Evolutionary conservation across 768 basidiomycete species (phyloP), one percentile per base, ranked within the genome.

Genomic region (Suillus fuscotomentosus): DNA sequence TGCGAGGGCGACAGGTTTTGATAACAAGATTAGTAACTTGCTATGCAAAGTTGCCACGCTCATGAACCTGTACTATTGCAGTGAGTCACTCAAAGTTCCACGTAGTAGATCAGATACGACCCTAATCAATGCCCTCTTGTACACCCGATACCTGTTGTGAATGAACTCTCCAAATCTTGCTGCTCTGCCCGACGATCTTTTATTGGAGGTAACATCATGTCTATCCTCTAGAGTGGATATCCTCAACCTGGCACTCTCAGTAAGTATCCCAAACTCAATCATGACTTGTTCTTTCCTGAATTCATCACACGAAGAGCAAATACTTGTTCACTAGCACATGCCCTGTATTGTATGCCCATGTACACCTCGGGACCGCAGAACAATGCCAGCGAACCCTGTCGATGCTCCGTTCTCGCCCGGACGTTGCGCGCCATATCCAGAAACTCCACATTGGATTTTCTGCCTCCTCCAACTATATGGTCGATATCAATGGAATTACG

Each of bases 391-490:
- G 73, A 14, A 92, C 91, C 0, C 81, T 92, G 43, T 71, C 72
- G 27, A 91, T 93, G 91, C 86, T 93, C 39, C 69, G 70, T 63
- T 72, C 72, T 15, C 79, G 79, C 10, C 83, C 83, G 1, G 80
- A 81, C 53, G 83, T 91, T 55, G 86, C 91, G 1, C 84, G 90
- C 24, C 91, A 92, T 70, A 84, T 92, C 47, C 84, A 83, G 38
- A 80, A 83, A 61, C 83, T 93, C 20, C 67, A 81, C 24, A 75
- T 92, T 41, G 75, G 79, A 51, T 75, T 77, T 43, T 48, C 74
- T 2, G 72, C 79, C 53, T 77, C 80, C 60, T 75, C 76, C 61
- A 1, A 45, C 11, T 57, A 17, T 45, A 53, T 69, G 3, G 20
- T 60, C 24, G 65, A 70, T 43, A 3, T 59, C 63, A 63, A 71